Percentiles rank a stretch among this genome's conserved stretches.
Conservation (phyloP, 169 alveolate genomes). For the Plasmodium gallinaceum region DNA sequence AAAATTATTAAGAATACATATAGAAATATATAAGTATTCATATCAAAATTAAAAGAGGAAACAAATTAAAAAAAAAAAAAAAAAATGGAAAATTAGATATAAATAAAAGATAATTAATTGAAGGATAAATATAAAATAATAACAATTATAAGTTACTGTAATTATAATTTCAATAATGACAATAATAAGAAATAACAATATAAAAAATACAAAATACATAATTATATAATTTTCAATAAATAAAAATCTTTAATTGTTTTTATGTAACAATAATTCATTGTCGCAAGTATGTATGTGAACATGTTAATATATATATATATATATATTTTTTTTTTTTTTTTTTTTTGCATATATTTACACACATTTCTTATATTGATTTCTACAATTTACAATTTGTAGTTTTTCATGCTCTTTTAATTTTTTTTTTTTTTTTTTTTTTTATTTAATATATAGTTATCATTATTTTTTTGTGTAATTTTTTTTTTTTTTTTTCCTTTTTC, state of each 20-base stretch:
- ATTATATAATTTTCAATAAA: neutral
- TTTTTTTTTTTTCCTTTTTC: conserved; percentile 28
- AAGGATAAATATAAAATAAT: too few species aligned
- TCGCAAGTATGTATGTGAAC: neutral
- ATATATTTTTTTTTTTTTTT: conserved; percentile 11
- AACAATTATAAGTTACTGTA: too few species aligned
- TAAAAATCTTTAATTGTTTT: conserved; percentile 15
- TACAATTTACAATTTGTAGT: conserved; percentile 5
- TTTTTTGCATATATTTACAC: neutral
- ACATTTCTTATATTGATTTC: neutral
- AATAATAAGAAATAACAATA: too few species aligned
- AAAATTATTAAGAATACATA: neutral
- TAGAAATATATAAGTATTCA: neutral
- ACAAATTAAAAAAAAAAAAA: too few species aligned
- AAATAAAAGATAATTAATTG: too few species aligned
- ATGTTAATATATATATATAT: neutral
- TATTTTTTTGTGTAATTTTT: neutral
- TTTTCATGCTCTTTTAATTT: conserved; percentile 9
- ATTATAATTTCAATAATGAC: too few species aligned
- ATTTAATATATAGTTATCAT: neutral
- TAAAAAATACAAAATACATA: neutral
- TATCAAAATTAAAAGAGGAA: too few species aligned
- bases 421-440: conserved; percentile 35
- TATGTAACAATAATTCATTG: neutral
- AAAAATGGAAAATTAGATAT: too few species aligned